phyloP scores from a whole-genome alignment of 495 filamentous ascomycete species.

The Aspergillus homomorphus region DNA sequence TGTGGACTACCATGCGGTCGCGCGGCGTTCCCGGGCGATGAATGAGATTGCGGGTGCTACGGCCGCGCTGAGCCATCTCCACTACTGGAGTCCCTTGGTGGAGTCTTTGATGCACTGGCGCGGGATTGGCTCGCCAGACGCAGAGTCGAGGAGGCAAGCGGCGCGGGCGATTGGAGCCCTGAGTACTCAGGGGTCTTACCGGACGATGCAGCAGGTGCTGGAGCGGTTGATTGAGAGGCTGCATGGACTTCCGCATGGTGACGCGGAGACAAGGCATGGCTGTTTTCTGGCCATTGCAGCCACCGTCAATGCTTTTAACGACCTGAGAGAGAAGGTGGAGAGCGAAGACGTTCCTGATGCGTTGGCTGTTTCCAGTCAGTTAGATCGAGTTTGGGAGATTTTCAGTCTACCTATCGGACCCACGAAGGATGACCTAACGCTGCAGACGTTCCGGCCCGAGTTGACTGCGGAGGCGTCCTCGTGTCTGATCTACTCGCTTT shows the following conservation, averaged over 20 bases:
- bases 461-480: conserved; percentile 64
- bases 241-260: conserved; percentile 47
- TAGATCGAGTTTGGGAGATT: conserved; percentile 39
- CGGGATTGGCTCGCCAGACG: conserved; percentile 75
- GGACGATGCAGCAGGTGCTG: conserved; percentile 33
- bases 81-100: conserved; percentile 69
- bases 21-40: conserved; percentile 78
- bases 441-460: conserved; percentile 60
- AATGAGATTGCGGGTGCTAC: conserved; percentile 67
- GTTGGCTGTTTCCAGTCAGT: conserved; percentile 19
- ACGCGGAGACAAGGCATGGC: conserved; percentile 67
- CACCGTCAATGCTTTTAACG: conserved; percentile 34
- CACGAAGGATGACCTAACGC: conserved; percentile 42
- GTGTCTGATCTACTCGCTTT: conserved; percentile 48
- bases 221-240: conserved; percentile 43
- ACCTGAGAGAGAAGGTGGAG: conserved; percentile 11
- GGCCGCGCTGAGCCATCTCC: conserved; percentile 55
- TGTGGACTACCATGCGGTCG: conserved; percentile 91
- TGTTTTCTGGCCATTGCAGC: conserved; percentile 60
- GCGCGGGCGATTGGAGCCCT: conserved; percentile 65
- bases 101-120: conserved; percentile 80
- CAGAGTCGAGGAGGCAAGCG: conserved; percentile 65
- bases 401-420: conserved; percentile 36
- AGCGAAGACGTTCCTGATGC: conserved; percentile 13
- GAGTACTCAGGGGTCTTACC: conserved; percentile 35